A percentile compares a stretch with the other conserved stretches of the same genome.
These are phyloP conservation scores for Camelina neglecta DNA, from an alignment of 345 rosid genomes.

Conservation along the genomic window DNA sequence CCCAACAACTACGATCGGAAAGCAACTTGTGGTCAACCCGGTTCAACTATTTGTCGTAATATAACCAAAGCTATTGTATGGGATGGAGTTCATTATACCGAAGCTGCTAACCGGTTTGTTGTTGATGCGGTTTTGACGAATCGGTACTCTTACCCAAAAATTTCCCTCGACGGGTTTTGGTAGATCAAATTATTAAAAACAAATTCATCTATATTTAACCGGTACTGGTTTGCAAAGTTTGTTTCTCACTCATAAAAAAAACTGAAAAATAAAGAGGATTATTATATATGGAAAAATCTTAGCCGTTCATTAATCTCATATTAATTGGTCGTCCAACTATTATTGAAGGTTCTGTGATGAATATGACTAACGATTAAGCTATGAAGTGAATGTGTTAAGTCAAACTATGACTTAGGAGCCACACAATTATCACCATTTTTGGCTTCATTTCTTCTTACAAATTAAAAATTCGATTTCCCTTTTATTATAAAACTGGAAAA, in stretches of 20 bases:
- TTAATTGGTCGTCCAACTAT: background rate
- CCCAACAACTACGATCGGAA: conserved; percentile 57
- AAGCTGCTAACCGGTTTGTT: conserved; percentile 63
- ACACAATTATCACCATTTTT: background rate
- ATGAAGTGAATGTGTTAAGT: conserved; percentile 16
- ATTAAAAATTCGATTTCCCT: background rate
- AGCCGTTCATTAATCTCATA: background rate
- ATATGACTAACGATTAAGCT: background rate
- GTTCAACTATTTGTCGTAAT: conserved; percentile 50
- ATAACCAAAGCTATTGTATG: conserved; percentile 54
- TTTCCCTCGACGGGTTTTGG: conserved; percentile 55
- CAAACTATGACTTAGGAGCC: background rate
- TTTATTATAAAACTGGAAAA: background rate
- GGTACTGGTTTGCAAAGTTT: background rate
- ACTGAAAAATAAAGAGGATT: background rate
- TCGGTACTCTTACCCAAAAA: conserved; percentile 56
- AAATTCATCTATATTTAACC: background rate
- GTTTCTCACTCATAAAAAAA: background rate
- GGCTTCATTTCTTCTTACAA: background rate
- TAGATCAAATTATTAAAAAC: background rate
- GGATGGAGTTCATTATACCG: conserved; percentile 81
- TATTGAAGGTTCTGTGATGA: background rate
- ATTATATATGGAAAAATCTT: conserved; percentile 5
- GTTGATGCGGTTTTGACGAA: conserved; percentile 52
- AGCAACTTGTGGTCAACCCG: conserved; percentile 51